Evolutionary conservation across 2,329 filamentous ascomycete genomes (phyloP), one percentile per base, ranked within the genome.

Genomic region (Colletotrichum sojae): DNA sequence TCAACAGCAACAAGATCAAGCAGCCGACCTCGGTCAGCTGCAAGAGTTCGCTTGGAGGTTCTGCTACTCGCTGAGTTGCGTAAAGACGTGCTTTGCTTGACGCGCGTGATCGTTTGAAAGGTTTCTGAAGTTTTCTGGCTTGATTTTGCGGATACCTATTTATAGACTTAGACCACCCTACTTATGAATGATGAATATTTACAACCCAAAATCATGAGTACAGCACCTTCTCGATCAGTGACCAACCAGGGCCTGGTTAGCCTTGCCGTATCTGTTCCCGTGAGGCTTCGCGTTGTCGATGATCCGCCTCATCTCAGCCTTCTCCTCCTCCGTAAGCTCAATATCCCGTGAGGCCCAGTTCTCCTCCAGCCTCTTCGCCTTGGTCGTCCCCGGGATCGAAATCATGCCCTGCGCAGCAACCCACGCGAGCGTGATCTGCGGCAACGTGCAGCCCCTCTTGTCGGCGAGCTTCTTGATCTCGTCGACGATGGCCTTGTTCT

Each of bases 331-430:
- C 0, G 76, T 79, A 45, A 82, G 64, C 2, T 79, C 75, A 53
- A 82, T 71, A 10, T 81, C 73, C 25, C 78, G 67, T 1, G 80
- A 82, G 0, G 73, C 73, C 77, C 77, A 82, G 63, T 83, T 84
- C 58, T 82, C 78, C 54, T 82, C 80, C 6, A 83, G 56, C 0
- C 82, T 76, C 4, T 68, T 55, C 0, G 77, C 64, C 70, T 83
- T 84, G 0, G 82, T 84, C 0, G 82, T 83, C 2, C 84, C 84
- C 0, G 84, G 83, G 56, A 85, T 85, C 0, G 83, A 75, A 67
- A 86, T 83, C 74, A 83, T 74, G 0, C 79, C 78, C 48, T 83
- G 78, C 74, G 79, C 73, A 10, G 76, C 78, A 1, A 82, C 80
- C 81, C 80, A 83, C 0, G 80, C 78, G 1, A 82, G 75, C 0